phyloP scores from a whole-genome alignment of 108 stramenopile genomes.

The Cyclotella kingstonii region DNA sequence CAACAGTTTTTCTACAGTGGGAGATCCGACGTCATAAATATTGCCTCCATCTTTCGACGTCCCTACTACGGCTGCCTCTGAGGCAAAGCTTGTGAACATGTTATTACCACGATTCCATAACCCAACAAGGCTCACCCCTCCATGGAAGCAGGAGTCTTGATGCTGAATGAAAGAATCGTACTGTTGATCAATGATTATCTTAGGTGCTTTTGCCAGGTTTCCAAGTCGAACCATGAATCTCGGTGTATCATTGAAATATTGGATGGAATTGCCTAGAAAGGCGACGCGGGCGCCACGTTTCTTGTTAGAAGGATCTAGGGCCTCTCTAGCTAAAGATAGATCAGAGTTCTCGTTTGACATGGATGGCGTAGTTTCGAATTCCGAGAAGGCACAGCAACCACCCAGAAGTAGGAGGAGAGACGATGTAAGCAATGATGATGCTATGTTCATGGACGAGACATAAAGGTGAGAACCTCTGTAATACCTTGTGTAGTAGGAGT shows the following conservation, averaged over 20 bases:
- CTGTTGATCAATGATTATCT: not conserved
- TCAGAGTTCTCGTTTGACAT: too few relatives aligned
- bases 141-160: slow-evolving; percentile 68
- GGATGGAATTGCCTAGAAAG: slow-evolving; percentile 72
- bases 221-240: slow-evolving; percentile 56
- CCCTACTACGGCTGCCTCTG: slow-evolving; percentile 21
- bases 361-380: too few relatives aligned
- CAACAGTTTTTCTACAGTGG: slow-evolving; percentile 55
- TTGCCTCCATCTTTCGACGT: slow-evolving; percentile 10
- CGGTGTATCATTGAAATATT: slow-evolving; percentile 75
- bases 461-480: too few relatives aligned
- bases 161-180: slow-evolving; percentile 14
- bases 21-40: slow-evolving; percentile 64
- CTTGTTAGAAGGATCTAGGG: too few relatives aligned
- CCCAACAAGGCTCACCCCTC: slow-evolving; percentile 50
- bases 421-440: too few relatives aligned
- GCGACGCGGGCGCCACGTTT: slow-evolving; percentile 43
- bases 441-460: too few relatives aligned
- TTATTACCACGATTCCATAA: slow-evolving; percentile 66
- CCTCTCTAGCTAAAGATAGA: too few relatives aligned
- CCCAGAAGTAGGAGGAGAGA: too few relatives aligned
- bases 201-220: not conserved
- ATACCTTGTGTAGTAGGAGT: too few relatives aligned
- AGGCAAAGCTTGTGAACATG: slow-evolving; percentile 58
- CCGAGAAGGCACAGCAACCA: too few relatives aligned